These are phyloP conservation scores for Neonectria faginata DNA, from an alignment of 2,329 filamentous ascomycete genomes.

Conservation along the genomic window DNA sequence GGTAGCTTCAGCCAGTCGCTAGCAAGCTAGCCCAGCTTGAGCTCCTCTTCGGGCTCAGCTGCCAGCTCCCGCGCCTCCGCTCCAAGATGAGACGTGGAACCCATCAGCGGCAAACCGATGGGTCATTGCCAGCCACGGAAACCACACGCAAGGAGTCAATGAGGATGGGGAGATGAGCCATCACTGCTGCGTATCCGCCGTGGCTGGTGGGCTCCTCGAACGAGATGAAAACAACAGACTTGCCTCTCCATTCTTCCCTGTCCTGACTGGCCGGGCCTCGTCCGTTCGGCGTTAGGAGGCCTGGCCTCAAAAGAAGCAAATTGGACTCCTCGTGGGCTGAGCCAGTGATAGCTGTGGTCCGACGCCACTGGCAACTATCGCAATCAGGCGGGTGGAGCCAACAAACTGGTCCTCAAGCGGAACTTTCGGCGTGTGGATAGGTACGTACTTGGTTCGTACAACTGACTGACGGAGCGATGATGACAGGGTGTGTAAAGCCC, in stretches of 20 bases:
- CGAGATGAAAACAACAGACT: conserved; percentile 37
- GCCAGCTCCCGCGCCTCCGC: conserved; percentile 23
- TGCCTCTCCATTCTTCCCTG: conserved; percentile 26
- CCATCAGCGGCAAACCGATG: conserved; percentile 29
- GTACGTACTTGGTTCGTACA: conserved; percentile 1
- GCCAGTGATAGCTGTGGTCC: conserved; percentile 32
- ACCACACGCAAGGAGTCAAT: conserved; percentile 8
- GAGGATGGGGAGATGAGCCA: conserved; percentile 35
- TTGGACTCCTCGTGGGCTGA: conserved; percentile 23
- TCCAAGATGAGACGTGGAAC: conserved; percentile 38
- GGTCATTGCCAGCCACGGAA: conserved; percentile 34
- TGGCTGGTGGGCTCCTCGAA: conserved; percentile 33
- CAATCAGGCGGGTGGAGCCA: conserved; percentile 36
- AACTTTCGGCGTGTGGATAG: conserved; percentile 18
- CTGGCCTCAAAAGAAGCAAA: conserved; percentile 26
- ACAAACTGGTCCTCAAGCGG: conserved; percentile 27
- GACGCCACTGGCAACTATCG: conserved; percentile 41
- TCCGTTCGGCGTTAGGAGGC: conserved; percentile 33
- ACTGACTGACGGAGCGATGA: conserved; percentile 5
- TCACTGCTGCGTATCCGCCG: conserved; percentile 35
- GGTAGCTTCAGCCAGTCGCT: conserved; percentile 41
- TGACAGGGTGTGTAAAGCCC: conserved; percentile 18
- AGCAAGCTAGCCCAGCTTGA: conserved; percentile 30
- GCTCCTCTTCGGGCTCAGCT: conserved; percentile 26
- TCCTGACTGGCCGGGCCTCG: conserved; percentile 20